Percentiles rank a stretch among this genome's conserved stretches.
Evolutionary conservation across 345 rosid genomes (phyloP).

Genomic region (Dipteronia dyeriana): DNA sequence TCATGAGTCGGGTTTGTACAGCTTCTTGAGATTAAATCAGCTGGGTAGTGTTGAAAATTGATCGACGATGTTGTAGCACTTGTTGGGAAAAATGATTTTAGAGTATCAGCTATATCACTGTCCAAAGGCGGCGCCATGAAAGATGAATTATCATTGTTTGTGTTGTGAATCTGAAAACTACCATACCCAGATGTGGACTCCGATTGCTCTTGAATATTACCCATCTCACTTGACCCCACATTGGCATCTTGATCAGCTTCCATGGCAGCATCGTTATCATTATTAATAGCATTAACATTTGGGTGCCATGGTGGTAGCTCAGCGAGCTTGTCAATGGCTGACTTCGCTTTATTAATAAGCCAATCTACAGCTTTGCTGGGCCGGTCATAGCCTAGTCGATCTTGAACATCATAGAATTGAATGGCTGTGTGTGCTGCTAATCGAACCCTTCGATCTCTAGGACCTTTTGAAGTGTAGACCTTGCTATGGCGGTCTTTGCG

Average conservation of each 20-base stretch:
- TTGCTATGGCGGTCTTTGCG: constrained; percentile 88
- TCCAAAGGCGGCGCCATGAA: constrained; percentile 38
- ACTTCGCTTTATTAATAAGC: constrained; percentile 79
- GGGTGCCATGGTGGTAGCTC: constrained; percentile 49
- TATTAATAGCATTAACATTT: not conserved
- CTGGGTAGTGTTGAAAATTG: constrained; percentile 60
- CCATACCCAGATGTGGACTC: constrained; percentile 42
- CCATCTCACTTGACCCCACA: constrained; percentile 38
- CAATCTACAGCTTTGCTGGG: constrained; percentile 94
- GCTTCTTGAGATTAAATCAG: constrained; percentile 51
- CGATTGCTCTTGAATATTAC: constrained; percentile 30
- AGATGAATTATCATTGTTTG: constrained; percentile 36
- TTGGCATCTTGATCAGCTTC: constrained; percentile 19
- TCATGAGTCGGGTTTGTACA: constrained; percentile 32
- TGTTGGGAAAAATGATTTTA: constrained; percentile 72
- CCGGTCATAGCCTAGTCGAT: constrained; percentile 78
- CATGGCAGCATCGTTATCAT: not conserved
- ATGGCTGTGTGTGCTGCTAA: constrained; percentile 87
- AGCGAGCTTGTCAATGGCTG: constrained; percentile 72
- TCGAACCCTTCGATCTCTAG: constrained; percentile 76
- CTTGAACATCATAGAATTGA: constrained; percentile 89
- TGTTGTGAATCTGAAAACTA: constrained; percentile 41
- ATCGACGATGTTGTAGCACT: constrained; percentile 48
- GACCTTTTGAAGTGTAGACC: constrained; percentile 78
- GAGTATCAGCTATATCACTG: constrained; percentile 44